phyloP scores from a whole-genome alignment of 2,329 filamentous ascomycete genomes.

The Amylocarpus encephaloides region DNA sequence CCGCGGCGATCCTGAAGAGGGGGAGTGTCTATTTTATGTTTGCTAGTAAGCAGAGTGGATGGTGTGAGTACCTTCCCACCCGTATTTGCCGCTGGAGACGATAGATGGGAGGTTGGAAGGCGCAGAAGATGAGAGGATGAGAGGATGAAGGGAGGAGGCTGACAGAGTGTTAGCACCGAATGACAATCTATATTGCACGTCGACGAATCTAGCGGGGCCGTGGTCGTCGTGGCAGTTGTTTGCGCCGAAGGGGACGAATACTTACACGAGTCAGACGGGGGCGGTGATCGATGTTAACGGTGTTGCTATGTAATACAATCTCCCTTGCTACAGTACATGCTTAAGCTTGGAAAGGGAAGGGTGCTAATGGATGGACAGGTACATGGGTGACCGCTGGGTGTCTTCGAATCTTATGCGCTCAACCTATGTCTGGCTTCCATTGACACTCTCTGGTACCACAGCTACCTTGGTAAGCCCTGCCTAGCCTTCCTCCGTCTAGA shows the following conservation, averaged over 20 bases:
- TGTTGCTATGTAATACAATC: conserved; percentile 28
- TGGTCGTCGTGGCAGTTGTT: conserved; percentile 58
- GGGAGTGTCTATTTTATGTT: conserved; percentile 59
- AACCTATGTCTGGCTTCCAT: conserved; percentile 60
- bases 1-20: conserved; percentile 57
- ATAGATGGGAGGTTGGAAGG: too few relatives aligned
- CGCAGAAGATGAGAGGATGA: background rate
- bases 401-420: conserved; percentile 51
- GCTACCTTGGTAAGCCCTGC: conserved; percentile 39
- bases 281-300: conserved; percentile 45
- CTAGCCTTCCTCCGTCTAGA: background rate
- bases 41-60: conserved; percentile 48
- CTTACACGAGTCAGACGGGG: conserved; percentile 54
- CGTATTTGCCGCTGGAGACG: background rate
- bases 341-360: background rate
- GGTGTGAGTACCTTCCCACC: conserved; percentile 16
- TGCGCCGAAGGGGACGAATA: conserved; percentile 47
- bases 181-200: conserved; percentile 58
- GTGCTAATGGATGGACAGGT: conserved; percentile 36
- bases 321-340: too few relatives aligned
- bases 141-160: background rate
- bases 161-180: conserved; percentile 37
- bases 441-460: conserved; percentile 45
- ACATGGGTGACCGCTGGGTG: conserved; percentile 63
- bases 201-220: conserved; percentile 49